Percentiles rank a stretch among this genome's conserved stretches.
Evolutionary conservation across 2,329 filamentous ascomycete genomes (phyloP).

Genomic region (Periconia sp.): DNA sequence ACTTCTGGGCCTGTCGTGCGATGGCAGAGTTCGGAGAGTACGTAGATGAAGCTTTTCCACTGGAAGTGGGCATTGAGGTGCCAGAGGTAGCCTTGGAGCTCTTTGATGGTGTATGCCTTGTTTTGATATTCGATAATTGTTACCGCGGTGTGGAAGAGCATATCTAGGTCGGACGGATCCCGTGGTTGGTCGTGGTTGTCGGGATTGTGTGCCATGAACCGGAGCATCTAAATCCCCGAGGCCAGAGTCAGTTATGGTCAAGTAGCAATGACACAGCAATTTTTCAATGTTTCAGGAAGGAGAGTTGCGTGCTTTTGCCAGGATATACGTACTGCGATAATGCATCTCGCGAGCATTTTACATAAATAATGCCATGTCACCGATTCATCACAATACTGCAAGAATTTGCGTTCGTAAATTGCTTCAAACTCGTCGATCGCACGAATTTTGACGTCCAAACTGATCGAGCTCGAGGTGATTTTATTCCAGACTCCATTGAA

Average conservation of each 20-base stretch:
- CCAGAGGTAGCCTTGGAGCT: conserved; percentile 48
- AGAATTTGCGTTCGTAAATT: conserved; percentile 43
- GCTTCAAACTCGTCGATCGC: conserved; percentile 47
- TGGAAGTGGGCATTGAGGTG: conserved; percentile 52
- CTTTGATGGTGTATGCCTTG: conserved; percentile 42
- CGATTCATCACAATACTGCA: conserved; percentile 36
- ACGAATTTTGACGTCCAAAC: conserved; percentile 27
- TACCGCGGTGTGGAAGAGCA: conserved; percentile 45
- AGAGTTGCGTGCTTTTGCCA: no score
- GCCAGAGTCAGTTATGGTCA: no score
- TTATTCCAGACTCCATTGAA: conserved; percentile 29
- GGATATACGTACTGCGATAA: conserved; percentile 28
- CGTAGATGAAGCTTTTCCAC: conserved; percentile 56
- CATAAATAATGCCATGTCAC: conserved; percentile 51
- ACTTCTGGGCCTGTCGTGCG: conserved; percentile 27
- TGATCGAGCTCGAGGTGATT: conserved; percentile 20
- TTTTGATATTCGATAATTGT: conserved; percentile 47
- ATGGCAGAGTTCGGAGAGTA: conserved; percentile 41
- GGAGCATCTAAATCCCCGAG: conserved; percentile 30
- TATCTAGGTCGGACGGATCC: conserved; percentile 39
- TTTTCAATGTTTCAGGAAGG: no score
- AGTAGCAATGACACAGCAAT: no score
- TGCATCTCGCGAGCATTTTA: conserved; percentile 47
- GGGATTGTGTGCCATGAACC: conserved; percentile 50
- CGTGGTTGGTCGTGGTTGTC: conserved; percentile 28